Evolutionary conservation across 495 filamentous ascomycete species (phyloP), one percentile per base, ranked within the genome.

Genomic region (Aspergillus coremiiformis): DNA sequence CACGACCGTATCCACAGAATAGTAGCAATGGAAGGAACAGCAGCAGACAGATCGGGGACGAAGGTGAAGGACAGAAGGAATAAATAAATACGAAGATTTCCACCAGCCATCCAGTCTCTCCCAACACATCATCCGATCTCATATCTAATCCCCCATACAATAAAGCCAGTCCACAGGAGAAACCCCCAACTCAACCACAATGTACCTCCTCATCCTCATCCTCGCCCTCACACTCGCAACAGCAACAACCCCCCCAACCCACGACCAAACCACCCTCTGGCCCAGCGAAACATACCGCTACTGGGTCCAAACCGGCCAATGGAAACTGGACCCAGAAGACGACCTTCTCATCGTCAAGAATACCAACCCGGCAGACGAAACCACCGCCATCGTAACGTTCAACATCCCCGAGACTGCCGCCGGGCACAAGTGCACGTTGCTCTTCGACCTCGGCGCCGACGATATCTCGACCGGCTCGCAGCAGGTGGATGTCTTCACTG

Each of bases 301-400:
- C 30, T 53, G 49, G 49, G 44, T 53, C 19, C 23, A 42, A 2
- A 41, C 39, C 21, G 55, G 55, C 4, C 12, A 35, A 8, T 43
- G 37, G 8, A 47, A 53, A 30, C 44, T 49, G n/a, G 54, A 57
- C 23, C 54, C 49, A 0, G 49, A 57, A 19, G 45, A 57, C 54
- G 49, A 57, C 20, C 45, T 57, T n/a, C 50, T 57, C n/a, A 49
- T 57, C 20, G 30, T 44, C 14, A 57, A 57, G 30, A 51, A 57
- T 44, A 30, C 21, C 19, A 52, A 45, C 23, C 49, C 26, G 1
- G 45, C 22, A 0, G 47, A 57, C 9, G 54, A 57, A 19, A 49
- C 54, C 11, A 52, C 44, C 39, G 41, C 49, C 5, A 51, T 57
- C 24, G 49, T 53, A 0, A 57, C 54, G 1, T 57, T 52, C 27